These are phyloP conservation scores for Durio zibethinus DNA, from an alignment of 345 rosid species.

Conservation along the genomic window DNA sequence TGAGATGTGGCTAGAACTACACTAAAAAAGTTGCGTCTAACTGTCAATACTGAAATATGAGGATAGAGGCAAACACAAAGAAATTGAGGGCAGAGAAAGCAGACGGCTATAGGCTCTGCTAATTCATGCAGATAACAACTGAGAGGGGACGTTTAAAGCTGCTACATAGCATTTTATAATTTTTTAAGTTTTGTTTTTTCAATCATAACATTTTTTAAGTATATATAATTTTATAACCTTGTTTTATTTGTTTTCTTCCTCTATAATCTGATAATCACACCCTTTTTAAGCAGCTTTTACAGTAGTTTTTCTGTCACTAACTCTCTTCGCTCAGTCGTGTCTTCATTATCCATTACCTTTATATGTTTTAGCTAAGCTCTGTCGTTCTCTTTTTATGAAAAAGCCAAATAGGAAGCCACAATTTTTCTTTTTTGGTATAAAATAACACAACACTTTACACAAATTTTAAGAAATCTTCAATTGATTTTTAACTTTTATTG, in stretches of 20 bases:
- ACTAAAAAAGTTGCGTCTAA: no score
- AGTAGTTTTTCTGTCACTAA: not conserved
- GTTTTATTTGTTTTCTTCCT: constrained; percentile 20
- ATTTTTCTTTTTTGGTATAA: constrained; percentile 6
- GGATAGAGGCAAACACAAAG: no score
- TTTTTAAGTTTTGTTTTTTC: not conserved
- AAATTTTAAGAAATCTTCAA: no score
- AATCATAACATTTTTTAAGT: constrained; percentile 1
- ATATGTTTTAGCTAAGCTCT: not conserved
- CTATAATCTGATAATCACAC: constrained; percentile 28
- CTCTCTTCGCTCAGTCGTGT: constrained; percentile 6
- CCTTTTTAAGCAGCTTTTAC: constrained; percentile 27
- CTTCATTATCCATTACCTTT: not conserved
- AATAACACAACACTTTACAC: not conserved
- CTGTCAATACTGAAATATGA: no score
- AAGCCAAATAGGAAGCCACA: constrained; percentile 19
- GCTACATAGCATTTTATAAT: not conserved
- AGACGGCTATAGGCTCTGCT: constrained; percentile 9
- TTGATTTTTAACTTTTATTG: no score
- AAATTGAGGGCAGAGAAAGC: no score
- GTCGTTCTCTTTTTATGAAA: constrained; percentile 11
- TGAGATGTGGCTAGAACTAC: constrained; percentile 14
- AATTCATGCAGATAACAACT: constrained; percentile 1
- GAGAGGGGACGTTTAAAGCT: constrained; percentile 24
- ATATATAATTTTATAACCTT: no score